Base-by-base conservation (phyloP, 305 asterid genomes). In the Fraxinus velutina region DNA sequence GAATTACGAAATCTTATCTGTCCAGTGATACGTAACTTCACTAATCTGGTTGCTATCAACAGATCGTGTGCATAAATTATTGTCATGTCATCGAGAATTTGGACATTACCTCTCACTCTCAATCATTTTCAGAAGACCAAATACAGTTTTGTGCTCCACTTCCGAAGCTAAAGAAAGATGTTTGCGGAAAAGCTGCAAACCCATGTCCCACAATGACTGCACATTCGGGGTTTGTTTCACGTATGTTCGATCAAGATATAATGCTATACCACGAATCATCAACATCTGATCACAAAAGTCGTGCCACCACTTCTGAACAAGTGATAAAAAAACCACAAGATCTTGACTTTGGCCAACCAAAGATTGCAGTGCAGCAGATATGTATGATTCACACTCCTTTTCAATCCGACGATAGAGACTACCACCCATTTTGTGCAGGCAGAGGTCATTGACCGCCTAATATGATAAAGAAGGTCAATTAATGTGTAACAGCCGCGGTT, bases 151-250 rank as follows among this genome's bases (percentile, higher is more conserved):
- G 89, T 88, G 94, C 84, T 96, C 96, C 83, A 94, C 98, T 89
- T 96, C 98, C 52, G 94, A 85, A 80, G 97, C 97, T 79, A 93
- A 90, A 82, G 94, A 88, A 78, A 96, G 97, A 90, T 94, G 98
- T 79, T 96, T 96, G 83, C 95, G 92, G 83, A 93, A 96, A 87
- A 96, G 98, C 86, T 92, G 98, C 92, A 96, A 89, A 60, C 99
- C 99, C 98, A 93, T 96, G 89, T 96, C 99, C 99, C 99, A 96
- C 79, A 96, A 81, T 73, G 99, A 96, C 50, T 92, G 90, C 42
- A 93, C 98, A 85, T 87, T 90, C 17, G 97, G 89, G 44, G 97
- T 90, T 87, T 93, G 98, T 90, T 96, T 94, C 81, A 96, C 99
- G 78, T 94, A 96, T 81, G 98, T 96, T 86, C 98, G 87, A 86